A percentile compares a stretch with the other conserved stretches of the same genome.
Conservation (phyloP, 2,329 filamentous ascomycete species). For the Plectosphaerella sp. region DNA sequence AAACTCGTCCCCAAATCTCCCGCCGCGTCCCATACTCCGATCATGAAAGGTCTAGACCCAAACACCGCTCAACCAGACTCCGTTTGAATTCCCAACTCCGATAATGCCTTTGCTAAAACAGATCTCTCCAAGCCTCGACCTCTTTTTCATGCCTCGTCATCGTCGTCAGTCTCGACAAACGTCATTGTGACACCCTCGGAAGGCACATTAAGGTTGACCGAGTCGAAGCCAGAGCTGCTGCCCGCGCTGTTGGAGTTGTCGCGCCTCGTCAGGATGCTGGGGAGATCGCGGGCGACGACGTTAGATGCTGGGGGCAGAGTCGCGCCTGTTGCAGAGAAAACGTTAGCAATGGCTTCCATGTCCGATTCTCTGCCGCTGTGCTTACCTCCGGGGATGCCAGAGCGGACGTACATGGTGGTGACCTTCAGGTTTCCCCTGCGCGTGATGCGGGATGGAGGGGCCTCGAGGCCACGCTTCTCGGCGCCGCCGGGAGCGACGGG, state of each 20-base stretch:
- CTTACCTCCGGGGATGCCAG: slow-evolving; percentile 37
- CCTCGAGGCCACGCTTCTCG: slow-evolving; percentile 5
- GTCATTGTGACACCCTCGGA: slow-evolving; percentile 42
- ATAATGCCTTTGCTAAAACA: no score
- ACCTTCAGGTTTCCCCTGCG: slow-evolving; percentile 31
- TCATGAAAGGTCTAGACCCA: no score
- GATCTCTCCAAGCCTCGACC: no score
- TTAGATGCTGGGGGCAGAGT: slow-evolving; percentile 8
- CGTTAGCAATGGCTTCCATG: background rate
- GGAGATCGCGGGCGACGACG: slow-evolving; percentile 6
- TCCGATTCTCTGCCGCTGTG: background rate
- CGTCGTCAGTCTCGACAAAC: slow-evolving; percentile 36
- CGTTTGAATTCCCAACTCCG: no score
- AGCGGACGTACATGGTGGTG: slow-evolving; percentile 41
- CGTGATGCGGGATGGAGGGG: slow-evolving; percentile 17
- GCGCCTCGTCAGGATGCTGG: slow-evolving; percentile 7
- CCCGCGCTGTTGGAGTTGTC: slow-evolving; percentile 1
- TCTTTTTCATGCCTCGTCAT: slow-evolving; percentile 8
- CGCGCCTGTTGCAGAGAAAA: slow-evolving; percentile 4
- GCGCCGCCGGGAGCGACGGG: background rate
- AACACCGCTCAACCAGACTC: no score
- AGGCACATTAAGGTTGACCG: slow-evolving; percentile 40
- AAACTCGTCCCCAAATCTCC: no score
- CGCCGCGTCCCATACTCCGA: no score
- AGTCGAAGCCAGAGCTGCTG: slow-evolving; percentile 25